Evolutionary conservation across 75 land plant genomes (phyloP).

Genomic region (Selaginella moellendorffii): DNA sequence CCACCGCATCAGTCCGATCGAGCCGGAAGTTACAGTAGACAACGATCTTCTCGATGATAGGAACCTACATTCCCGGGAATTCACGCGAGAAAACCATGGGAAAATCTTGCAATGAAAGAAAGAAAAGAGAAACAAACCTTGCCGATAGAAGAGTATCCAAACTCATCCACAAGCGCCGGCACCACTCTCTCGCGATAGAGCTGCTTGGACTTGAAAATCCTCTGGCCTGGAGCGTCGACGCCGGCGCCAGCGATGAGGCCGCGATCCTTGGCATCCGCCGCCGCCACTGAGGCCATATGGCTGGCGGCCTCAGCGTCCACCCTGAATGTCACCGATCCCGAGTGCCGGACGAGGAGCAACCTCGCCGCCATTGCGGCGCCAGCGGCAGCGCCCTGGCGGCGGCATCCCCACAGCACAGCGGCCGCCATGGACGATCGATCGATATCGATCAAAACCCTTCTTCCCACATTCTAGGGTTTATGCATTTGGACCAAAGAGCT

Average conservation of each 20-base stretch:
- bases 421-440: no score
- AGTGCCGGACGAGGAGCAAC: background rate
- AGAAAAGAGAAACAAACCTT: no score
- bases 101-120: no score
- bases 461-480: no score
- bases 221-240: background rate
- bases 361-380: no score
- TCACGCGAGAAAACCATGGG: no score
- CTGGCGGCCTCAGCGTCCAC: background rate
- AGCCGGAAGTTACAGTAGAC: background rate
- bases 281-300: background rate
- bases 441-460: no score
- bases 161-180: background rate
- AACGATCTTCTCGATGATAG: background rate
- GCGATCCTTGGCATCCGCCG: slow-evolving; percentile 1
- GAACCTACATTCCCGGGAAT: background rate
- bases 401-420: no score
- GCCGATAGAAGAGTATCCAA: background rate
- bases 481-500: no score
- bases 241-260: background rate
- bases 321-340: background rate
- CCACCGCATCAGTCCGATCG: background rate
- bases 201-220: background rate
- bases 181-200: background rate
- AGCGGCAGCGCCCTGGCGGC: no score